A percentile compares a stretch with the other conserved stretches of the same genome.
Conservation (phyloP, 345 rosid genomes). For the Salix purpurea region DNA sequence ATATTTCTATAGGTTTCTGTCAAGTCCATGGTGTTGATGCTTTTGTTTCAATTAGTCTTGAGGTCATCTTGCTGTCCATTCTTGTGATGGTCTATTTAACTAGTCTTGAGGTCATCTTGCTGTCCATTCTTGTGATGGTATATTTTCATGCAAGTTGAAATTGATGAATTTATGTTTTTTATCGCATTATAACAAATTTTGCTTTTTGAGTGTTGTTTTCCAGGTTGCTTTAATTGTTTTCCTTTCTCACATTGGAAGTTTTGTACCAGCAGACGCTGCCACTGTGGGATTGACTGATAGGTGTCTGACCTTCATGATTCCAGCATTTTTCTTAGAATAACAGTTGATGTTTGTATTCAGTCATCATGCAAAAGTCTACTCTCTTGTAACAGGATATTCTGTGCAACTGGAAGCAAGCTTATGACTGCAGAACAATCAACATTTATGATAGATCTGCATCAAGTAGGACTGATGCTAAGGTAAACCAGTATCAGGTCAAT, state of each 20-base stretch:
- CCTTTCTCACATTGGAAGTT: constrained; percentile 95
- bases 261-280: constrained; percentile 95
- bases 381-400: constrained; percentile 66
- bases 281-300: constrained; percentile 93
- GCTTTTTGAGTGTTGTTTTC: constrained; percentile 6
- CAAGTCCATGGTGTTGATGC: neutral
- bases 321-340: constrained; percentile 13
- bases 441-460: constrained; percentile 97
- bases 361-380: constrained; percentile 12
- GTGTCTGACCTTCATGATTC: constrained; percentile 32
- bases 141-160: neutral
- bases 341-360: neutral
- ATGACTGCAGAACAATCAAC: constrained; percentile 92
- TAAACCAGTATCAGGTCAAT: constrained; percentile 12
- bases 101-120: neutral
- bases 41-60: neutral
- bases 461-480: constrained; percentile 98
- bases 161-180: neutral
- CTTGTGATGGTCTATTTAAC: neutral
- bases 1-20: too few species aligned
- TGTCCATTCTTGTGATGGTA: neutral
- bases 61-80: neutral
- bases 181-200: constrained; percentile 1
- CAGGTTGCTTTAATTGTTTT: constrained; percentile 96
- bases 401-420: constrained; percentile 89